Base-by-base conservation (phyloP, 106 monocot species). In the Phalaenopsis equestris region DNA sequence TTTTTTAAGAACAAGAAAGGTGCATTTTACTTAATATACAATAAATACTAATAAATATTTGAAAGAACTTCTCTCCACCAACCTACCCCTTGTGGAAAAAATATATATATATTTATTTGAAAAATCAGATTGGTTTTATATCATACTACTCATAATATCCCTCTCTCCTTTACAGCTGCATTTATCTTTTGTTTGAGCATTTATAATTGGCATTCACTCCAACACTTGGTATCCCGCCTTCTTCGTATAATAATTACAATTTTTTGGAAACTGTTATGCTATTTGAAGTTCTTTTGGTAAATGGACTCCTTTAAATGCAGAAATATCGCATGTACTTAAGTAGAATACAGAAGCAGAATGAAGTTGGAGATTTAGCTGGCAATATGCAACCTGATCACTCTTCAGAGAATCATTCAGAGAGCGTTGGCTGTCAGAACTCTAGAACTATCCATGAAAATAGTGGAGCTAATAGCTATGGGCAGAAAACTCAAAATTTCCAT, bases 261-360 rank as follows among this genome's bases (percentile, higher is more conserved):
- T 15, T 52, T 2, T 52, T 10, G 1, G 52, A 52, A 52, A 52
- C 52, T 52, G 14, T 52, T 52, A 52, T 52, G 12, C 12, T 14
- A 52, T 52, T 12, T 52, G 12, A 14, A 52, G 52, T 12, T 52
- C 6, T 45, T 16, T 49, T 52, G 11, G 52, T 52, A 52, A 52
- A 15, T 52, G 10, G 52, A 12, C 15, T 16, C 15, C 6, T 75
- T 75, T 19, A 19, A 43, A 24, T 82, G 68, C 82, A 82, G 82
- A 82, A 82, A 56, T 82, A 82, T 77, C 82, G 82, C 21, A 43
- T 82, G 47, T 82, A 82, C 47, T 72, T 82, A 70, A 72, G 82
- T 41, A 77, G 82, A 82, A 24, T 82, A 42, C 82, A 78, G 70
- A 78, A 82, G 82, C 82, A 82, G 56, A 39, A 72, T 55, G 78